Conservation (phyloP, 2,329 filamentous ascomycete genomes). For the Epichloe glyceriae region DNA sequence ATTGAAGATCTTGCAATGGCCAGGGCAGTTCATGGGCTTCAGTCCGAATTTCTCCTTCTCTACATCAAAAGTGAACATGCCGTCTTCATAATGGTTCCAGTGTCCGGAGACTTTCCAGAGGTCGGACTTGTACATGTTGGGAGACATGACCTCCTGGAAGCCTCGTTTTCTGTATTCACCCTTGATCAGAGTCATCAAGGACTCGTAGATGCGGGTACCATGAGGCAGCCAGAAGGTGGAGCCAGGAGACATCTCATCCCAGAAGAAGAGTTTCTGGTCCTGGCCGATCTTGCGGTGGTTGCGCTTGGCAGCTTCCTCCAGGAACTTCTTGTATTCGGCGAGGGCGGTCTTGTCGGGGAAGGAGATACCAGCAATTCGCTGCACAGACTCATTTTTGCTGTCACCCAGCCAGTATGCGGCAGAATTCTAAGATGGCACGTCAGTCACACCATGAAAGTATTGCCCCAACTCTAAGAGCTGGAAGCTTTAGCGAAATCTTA, state of each 20-base stretch:
- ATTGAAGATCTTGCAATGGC: constrained; percentile 79
- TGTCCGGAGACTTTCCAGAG: constrained; percentile 94
- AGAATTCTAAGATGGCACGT: constrained; percentile 41
- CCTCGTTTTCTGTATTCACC: constrained; percentile 85
- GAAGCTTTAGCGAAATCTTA: constrained; percentile 9
- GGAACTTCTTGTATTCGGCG: constrained; percentile 83
- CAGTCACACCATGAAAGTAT: constrained; percentile 4
- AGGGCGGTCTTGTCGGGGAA: constrained; percentile 94
- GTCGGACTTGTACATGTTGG: constrained; percentile 85
- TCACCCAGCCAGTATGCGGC: constrained; percentile 83
- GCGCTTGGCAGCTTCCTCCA: constrained; percentile 95
- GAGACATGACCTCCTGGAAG: constrained; percentile 89
- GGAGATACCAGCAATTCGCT: constrained; percentile 91
- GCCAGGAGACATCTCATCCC: constrained; percentile 85
- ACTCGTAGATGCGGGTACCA: constrained; percentile 87
- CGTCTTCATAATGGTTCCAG: constrained; percentile 75
- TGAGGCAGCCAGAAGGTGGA: constrained; percentile 88
- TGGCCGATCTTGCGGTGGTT: constrained; percentile 89
- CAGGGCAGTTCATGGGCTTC: constrained; percentile 98
- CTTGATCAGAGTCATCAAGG: constrained; percentile 67
- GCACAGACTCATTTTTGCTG: constrained; percentile 84
- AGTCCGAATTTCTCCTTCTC: constrained; percentile 65
- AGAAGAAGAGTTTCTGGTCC: constrained; percentile 97
- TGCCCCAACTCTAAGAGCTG: neutral
- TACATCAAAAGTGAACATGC: constrained; percentile 67